Conservation (phyloP, 202 grass and related monocot genomes). For the Schoenoplectus triqueter region DNA sequence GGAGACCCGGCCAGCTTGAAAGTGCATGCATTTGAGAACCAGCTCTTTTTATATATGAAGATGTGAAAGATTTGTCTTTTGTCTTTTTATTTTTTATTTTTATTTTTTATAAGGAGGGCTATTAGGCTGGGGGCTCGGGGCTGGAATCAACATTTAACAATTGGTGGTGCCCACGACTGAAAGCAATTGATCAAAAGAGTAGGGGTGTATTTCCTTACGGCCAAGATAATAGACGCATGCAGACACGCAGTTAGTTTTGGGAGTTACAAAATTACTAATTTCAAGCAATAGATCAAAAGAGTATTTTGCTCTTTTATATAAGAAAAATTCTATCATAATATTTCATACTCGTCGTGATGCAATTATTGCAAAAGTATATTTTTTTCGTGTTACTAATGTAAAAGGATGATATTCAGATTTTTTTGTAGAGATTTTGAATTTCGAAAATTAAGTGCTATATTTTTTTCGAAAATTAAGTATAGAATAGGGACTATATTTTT, state of each 20-base stretch:
- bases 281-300: neutral
- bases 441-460: neutral
- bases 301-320: neutral
- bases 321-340: neutral
- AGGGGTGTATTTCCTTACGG: neutral
- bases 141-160: neutral
- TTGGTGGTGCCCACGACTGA: conserved; percentile 35
- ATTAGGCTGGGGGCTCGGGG: neutral
- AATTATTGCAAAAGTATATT: neutral
- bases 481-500: neutral
- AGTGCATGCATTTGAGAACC: neutral
- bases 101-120: neutral
- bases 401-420: neutral
- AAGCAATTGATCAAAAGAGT: neutral
- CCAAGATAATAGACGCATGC: neutral
- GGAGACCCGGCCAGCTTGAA: neutral
- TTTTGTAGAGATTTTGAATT: neutral
- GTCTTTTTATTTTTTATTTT: neutral
- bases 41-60: conserved; percentile 29
- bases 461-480: neutral
- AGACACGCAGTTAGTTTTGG: neutral
- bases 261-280: neutral
- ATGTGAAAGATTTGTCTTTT: neutral
- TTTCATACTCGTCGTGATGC: neutral
- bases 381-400: neutral